Conservation (phyloP, 1,284 basidiomycete genomes). For the Ceraceosorus bombacis region DNA sequence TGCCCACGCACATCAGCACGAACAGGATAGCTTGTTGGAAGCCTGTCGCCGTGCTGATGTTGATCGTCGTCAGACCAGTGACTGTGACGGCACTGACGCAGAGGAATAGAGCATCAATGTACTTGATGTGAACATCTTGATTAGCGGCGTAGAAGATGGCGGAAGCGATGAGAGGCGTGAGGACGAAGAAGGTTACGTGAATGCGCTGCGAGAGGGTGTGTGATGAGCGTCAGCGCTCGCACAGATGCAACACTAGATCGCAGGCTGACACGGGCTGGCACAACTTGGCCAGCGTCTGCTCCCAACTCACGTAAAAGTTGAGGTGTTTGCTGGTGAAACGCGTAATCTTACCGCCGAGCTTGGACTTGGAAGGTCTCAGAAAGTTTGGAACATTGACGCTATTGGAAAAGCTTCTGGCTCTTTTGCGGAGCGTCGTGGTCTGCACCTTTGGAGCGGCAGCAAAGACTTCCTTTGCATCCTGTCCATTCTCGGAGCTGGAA, state of each 20-base stretch:
- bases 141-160: constrained; percentile 56
- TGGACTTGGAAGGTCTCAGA: neutral
- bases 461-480: no score
- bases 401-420: no score
- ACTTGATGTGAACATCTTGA: constrained; percentile 49
- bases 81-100: constrained; percentile 71
- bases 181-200: constrained; percentile 61
- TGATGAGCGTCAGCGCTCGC: neutral
- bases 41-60: constrained; percentile 64
- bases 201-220: constrained; percentile 33
- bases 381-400: neutral
- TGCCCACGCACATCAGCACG: constrained; percentile 46
- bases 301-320: constrained; percentile 1
- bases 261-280: neutral
- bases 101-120: constrained; percentile 67
- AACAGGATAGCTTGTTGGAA: constrained; percentile 67
- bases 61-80: constrained; percentile 66
- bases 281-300: neutral
- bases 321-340: neutral
- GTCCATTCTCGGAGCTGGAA: no score
- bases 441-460: no score
- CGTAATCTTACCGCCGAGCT: no score
- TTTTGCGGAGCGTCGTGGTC: no score
- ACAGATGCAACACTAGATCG: neutral
- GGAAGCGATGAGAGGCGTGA: constrained; percentile 67